Base-by-base conservation (phyloP, 345 rosid species). In the Trapa bicornis region DNA sequence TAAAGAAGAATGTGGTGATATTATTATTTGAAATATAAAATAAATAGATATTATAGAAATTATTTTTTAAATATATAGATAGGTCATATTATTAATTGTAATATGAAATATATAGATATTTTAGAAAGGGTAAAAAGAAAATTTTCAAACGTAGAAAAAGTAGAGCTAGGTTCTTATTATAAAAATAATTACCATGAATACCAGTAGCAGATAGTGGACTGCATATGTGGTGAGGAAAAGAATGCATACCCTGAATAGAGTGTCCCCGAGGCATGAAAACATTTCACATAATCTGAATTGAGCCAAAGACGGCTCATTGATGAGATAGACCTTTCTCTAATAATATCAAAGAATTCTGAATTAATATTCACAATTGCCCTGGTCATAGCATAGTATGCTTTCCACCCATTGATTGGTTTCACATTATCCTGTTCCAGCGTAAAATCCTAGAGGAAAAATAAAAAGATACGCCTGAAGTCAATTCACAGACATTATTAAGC, bases 331-430 rank as follows among this genome's bases (percentile, higher is more conserved):
- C 94, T 81, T 67, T 84, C 92, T 79, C 87, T 89, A 64, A 95
- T 86, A 72, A 86, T 86, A 84, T 76, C 77, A 78, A 87, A 89
- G 80, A 95, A 95, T 65, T 83, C 88, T 0, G 86, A 71, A 83
- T 95, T 95, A 67, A 81, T 87, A 84, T 81, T 88, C 75, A 87
- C 80, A 71, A 95, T 82, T 41, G 87, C 92, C 83, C 96, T 95
- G 60, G 98, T 95, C 48, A 91, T 84, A 1, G 99, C 98, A 75
- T 95, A 95, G 80, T 95, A 95, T 8, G 88, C 94, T 75, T 95
- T 95, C 98, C 99, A 95, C 61, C 98, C 98, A 76, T 83, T 85
- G 58, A 81, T 89, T 14, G 98, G 98, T 1, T 76, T 85, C 67
- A 95, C 82, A 37, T 67, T 79, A 81, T 81, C 91, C 85, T 95